Conservation (phyloP, 176 grass and related monocot genomes). For the Aegilops bicornis region DNA sequence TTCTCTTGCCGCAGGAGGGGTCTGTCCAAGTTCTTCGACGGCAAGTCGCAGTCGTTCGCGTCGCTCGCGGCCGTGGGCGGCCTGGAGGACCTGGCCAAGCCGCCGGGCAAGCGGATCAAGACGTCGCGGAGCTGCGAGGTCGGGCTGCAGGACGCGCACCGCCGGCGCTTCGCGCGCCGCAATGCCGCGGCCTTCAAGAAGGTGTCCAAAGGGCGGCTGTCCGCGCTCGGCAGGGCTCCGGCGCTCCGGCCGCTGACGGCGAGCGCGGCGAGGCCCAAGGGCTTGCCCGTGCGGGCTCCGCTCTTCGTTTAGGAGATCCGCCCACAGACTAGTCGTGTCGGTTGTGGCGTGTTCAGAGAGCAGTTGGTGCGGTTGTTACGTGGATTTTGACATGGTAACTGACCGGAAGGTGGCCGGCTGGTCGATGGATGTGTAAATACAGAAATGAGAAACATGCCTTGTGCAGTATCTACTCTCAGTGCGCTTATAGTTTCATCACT, state of each 20-base stretch:
- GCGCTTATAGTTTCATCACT: too few relatives aligned
- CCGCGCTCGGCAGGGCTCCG: background rate
- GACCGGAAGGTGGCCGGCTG: background rate
- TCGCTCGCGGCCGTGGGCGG: slow-evolving; percentile 52
- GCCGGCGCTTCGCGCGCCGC: background rate
- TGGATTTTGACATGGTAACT: slow-evolving; percentile 22
- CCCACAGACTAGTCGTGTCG: background rate
- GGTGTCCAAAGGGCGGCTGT: background rate
- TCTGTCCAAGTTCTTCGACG: slow-evolving; percentile 74
- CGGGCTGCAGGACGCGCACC: slow-evolving; percentile 45
- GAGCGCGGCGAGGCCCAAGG: background rate
- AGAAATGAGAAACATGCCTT: background rate
- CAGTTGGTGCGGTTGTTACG: background rate
- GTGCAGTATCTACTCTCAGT: background rate
- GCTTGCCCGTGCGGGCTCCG: slow-evolving; percentile 32
- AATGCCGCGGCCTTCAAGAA: slow-evolving; percentile 16
- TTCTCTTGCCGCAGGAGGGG: slow-evolving; percentile 50
- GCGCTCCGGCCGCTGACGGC: background rate
- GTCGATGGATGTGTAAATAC: slow-evolving; percentile 20
- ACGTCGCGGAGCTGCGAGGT: slow-evolving; percentile 53
- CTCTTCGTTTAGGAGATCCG: slow-evolving; percentile 38
- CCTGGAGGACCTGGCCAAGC: slow-evolving; percentile 65
- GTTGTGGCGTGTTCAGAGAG: background rate
- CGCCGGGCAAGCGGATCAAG: slow-evolving; percentile 52
- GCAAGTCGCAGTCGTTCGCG: slow-evolving; percentile 76